Evolutionary conservation across 2,329 filamentous ascomycete species (phyloP).

Genomic region (Beauveria sp.): DNA sequence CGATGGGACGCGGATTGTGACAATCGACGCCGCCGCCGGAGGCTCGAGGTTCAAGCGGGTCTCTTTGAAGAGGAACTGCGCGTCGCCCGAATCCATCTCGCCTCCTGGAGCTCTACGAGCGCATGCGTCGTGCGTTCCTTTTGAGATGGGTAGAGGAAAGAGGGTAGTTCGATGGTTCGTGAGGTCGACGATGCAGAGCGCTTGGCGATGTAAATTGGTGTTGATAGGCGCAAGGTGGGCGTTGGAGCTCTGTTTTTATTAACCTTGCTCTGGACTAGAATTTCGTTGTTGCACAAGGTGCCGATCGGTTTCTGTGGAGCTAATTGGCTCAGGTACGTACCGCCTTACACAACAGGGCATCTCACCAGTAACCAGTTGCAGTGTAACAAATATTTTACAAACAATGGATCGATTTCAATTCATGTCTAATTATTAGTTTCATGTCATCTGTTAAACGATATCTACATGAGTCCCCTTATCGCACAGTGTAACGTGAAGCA

Average conservation of each 20-base stretch:
- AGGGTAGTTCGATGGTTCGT: constrained; percentile 5
- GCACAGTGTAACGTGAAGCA: neutral
- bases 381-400: no score
- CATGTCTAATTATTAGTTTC: no score
- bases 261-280: no score
- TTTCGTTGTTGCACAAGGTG: no score
- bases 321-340: constrained; percentile 1
- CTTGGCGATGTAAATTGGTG: neutral
- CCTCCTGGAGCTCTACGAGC: constrained; percentile 34
- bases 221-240: neutral
- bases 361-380: no score
- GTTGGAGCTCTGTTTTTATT: neutral
- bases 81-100: constrained; percentile 58
- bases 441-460: neutral
- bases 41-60: constrained; percentile 77
- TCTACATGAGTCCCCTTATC: neutral
- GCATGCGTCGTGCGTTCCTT: neutral
- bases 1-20: constrained; percentile 61
- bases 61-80: constrained; percentile 73
- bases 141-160: no score
- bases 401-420: no score
- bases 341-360: no score
- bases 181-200: constrained; percentile 14
- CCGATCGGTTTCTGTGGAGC: no score
- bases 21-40: constrained; percentile 57